phyloP scores from a whole-genome alignment of 352 stramenopile genomes.

The Pythium graminicola region DNA sequence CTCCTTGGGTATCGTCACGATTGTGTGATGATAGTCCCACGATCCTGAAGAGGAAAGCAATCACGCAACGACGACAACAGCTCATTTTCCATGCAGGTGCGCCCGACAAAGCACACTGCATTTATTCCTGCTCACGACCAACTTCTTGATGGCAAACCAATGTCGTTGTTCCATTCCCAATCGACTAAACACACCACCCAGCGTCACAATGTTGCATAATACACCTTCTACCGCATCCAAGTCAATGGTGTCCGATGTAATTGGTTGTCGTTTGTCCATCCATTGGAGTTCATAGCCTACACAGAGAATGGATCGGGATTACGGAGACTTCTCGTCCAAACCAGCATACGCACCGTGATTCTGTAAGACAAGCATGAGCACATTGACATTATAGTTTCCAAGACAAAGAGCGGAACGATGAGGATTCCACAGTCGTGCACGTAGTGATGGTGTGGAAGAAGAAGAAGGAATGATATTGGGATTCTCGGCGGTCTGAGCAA shows the following conservation, averaged over 20 bases:
- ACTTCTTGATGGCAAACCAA: slow-evolving; percentile 74
- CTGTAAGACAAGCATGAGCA: slow-evolving; percentile 54
- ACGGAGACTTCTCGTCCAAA: no score
- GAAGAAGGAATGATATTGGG: slow-evolving; percentile 1
- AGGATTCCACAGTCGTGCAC: slow-evolving; percentile 48
- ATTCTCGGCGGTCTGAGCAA: slow-evolving; percentile 23
- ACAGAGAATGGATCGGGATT: neutral
- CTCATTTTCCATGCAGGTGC: no score
- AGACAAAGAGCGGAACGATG: slow-evolving; percentile 55
- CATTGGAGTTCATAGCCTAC: slow-evolving; percentile 60
- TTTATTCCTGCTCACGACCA: no score
- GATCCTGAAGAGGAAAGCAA: no score
- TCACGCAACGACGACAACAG: no score
- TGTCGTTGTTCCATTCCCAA: slow-evolving; percentile 59
- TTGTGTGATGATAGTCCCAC: no score
- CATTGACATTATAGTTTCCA: slow-evolving; percentile 81
- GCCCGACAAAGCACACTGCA: no score
- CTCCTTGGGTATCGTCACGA: no score
- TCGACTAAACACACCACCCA: slow-evolving; percentile 31
- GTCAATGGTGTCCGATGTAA: slow-evolving; percentile 37
- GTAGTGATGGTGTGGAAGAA: slow-evolving; percentile 10
- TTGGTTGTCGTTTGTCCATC: slow-evolving; percentile 52
- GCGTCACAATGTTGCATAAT: slow-evolving; percentile 62
- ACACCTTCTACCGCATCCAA: slow-evolving; percentile 45
- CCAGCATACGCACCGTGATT: slow-evolving; percentile 43